Evolutionary conservation across 495 filamentous ascomycete genomes (phyloP), one percentile per base, ranked within the genome.

Genomic region (Penicillium chermesinum): DNA sequence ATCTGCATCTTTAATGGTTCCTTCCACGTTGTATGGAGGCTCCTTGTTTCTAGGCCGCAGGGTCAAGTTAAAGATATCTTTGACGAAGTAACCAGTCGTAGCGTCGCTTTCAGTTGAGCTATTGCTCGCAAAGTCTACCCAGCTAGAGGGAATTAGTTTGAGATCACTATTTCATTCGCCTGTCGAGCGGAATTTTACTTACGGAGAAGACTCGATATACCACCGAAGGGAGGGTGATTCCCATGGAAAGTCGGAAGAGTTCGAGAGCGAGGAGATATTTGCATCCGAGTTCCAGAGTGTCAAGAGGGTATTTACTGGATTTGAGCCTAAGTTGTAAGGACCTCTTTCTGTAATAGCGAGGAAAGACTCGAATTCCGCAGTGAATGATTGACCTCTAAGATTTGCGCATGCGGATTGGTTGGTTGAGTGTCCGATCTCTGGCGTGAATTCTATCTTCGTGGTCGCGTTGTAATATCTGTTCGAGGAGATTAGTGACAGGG

Each of bases 401-500:
- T 19, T 19, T 21, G 20, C 8, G 25, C 51, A 54, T 19, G 36
- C 21, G 0, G 51, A 27, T 10, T 7, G 2, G n/a, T 37, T 51
- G 19, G 17, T 18, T 19, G 9, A 34, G 3, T 8, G 13, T 32
- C 55, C 49, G 37, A 39, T 40, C 14, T 45, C n/a, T 13, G 51
- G 47, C 0, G 39, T 46, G 37, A 50, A 41, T 18, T 49, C 35
- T 13, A 54, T 25, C 18, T 44, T 21, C n/a, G 43, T 38, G 8
- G 55, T 54, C 2, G 36, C 55, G 33, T 58, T 58, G 44, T 54
- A 58, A 30, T 54, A 58, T 13, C 55, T 58, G 25, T 15, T 34
- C 4, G 1, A 36, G 27, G n/a, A 20, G 7, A n/a, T 38, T 7
- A 38, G 13, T 20, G 8, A 30, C 2, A 18, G 6, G 6, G 15